Base-by-base conservation (phyloP, 2,329 filamentous ascomycete genomes). In the Curvularia eragrostidis region DNA sequence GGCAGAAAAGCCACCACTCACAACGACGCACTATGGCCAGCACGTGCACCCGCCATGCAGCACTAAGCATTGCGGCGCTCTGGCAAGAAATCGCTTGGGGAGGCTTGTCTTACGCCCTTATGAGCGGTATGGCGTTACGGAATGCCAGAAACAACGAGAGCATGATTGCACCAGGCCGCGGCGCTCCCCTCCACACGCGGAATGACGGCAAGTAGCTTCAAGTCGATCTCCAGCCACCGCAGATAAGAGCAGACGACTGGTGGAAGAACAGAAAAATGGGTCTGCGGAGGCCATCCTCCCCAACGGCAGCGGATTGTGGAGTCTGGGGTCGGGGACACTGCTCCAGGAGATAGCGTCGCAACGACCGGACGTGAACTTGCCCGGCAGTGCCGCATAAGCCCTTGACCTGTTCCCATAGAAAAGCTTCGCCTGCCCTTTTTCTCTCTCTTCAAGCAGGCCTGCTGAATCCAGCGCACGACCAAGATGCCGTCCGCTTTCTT, bases 1-100 rank as follows among this genome's bases (percentile, higher is more conserved):
- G 28, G 46, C 9, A 47, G n/a, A 58, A 57, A 55, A 30, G 32
- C 56, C 56, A 36, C 56, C 56, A 58, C 44, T 58, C n/a, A 55
- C 21, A 23, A 9, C 15, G 9, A 39, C n/a, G 44, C 46, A 43
- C 50, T 48, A 54, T 24, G 10, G 36, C 30, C 42, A 43, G 41
- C 44, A 44, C 51, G 41, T 54, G 44, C 55, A 44, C 18, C 43
- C 54, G 30, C 24, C n/a, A 24, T 49, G 55, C 55, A 49, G 38
- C 50, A 58, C 46, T 32, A 58, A 58, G 52, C 56, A 44, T 58
- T 47, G 32, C 39, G 52, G 41, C 52, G 47, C 19, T 39, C 32
- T 55, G 39, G 41, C 26, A 55, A 42, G 43, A 36, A n/a, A 39
- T 46, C 21, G 39, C 55, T 52, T 54, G 49, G 46, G 24, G 30